A percentile compares a stretch with the other conserved stretches of the same genome.
Conservation (phyloP, 2,329 filamentous ascomycete species). For the Sarocladium oryzae region DNA sequence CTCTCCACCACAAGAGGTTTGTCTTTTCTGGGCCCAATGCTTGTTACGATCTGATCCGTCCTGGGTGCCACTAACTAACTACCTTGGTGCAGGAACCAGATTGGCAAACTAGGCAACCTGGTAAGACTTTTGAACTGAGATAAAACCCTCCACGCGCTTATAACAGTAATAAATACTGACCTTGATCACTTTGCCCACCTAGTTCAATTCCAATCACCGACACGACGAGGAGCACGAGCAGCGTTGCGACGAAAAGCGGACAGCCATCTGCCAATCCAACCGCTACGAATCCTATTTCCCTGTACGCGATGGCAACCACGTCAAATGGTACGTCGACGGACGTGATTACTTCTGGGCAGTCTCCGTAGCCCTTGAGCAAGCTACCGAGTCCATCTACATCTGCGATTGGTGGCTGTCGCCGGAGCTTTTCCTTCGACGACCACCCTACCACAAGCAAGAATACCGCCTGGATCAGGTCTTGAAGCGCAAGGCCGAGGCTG, state of each 20-base stretch:
- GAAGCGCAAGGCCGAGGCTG: conserved; percentile 82
- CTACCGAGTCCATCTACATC: conserved; percentile 92
- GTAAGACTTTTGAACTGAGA: conserved; percentile 29
- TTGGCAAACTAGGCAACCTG: conserved; percentile 58
- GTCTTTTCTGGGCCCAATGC: conserved; percentile 10
- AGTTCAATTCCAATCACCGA: conserved; percentile 81
- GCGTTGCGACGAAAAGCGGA: conserved; percentile 73
- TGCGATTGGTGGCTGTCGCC: conserved; percentile 96
- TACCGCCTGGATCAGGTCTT: conserved; percentile 82
- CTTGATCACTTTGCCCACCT: too few relatives aligned
- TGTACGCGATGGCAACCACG: conserved; percentile 72
- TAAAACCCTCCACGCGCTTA: neutral
- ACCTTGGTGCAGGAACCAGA: conserved; percentile 35
- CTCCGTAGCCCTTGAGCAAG: conserved; percentile 79
- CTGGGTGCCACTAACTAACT: conserved; percentile 2
- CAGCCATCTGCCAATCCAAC: conserved; percentile 62
- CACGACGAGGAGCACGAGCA: conserved; percentile 93
- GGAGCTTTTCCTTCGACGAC: conserved; percentile 77
- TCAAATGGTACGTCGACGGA: conserved; percentile 98
- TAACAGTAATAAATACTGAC: conserved; percentile 7
- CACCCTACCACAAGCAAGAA: conserved; percentile 75
- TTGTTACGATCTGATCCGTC: neutral
- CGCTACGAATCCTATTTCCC: conserved; percentile 90
- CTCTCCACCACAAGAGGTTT: conserved; percentile 54
- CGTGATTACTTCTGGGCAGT: conserved; percentile 95